A percentile compares a stretch with the other conserved stretches of the same genome.
These are phyloP conservation scores for Vanrija humicola DNA, from an alignment of 1,284 basidiomycete species.

Conservation along the genomic window DNA sequence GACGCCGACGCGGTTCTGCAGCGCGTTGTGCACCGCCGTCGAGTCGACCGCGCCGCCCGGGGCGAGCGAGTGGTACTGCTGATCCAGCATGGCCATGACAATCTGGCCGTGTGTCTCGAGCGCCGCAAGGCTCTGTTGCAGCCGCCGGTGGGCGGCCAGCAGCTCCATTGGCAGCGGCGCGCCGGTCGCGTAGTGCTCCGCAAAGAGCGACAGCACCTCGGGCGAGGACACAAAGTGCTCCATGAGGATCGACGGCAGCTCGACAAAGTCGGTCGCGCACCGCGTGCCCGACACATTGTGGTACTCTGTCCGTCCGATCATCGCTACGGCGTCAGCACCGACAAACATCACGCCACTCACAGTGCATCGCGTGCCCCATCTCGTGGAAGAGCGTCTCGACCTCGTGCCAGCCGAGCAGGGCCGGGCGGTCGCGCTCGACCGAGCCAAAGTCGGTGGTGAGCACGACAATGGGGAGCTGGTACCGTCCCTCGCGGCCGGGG, in stretches of 20 bases:
- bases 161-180: slow-evolving; percentile 66
- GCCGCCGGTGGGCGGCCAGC: slow-evolving; percentile 46
- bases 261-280: slow-evolving; percentile 98
- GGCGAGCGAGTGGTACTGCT: slow-evolving; percentile 75
- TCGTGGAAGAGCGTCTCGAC: slow-evolving; percentile 95
- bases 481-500: slow-evolving; percentile 61
- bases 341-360: slow-evolving; percentile 55
- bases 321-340: slow-evolving; percentile 55
- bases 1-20: slow-evolving; percentile 68
- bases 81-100: slow-evolving; percentile 82
- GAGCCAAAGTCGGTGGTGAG: slow-evolving; percentile 82
- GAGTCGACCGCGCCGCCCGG: slow-evolving; percentile 60
- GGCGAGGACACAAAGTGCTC: slow-evolving; percentile 88
- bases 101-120: slow-evolving; percentile 89
- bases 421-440: slow-evolving; percentile 58
- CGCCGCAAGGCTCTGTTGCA: slow-evolving; percentile 50
- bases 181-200: slow-evolving; percentile 57
- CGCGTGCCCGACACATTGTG: slow-evolving; percentile 97
- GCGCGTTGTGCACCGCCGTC: slow-evolving; percentile 60
- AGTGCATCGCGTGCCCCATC: slow-evolving; percentile 99
- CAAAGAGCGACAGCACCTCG: slow-evolving; percentile 73
- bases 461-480: slow-evolving; percentile 88
- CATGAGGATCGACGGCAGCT: slow-evolving; percentile 97
- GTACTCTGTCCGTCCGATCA: slow-evolving; percentile 96
- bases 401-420: slow-evolving; percentile 85